phyloP scores from a whole-genome alignment of 1,139 yeast genomes.

The Ashbya aceris region DNA sequence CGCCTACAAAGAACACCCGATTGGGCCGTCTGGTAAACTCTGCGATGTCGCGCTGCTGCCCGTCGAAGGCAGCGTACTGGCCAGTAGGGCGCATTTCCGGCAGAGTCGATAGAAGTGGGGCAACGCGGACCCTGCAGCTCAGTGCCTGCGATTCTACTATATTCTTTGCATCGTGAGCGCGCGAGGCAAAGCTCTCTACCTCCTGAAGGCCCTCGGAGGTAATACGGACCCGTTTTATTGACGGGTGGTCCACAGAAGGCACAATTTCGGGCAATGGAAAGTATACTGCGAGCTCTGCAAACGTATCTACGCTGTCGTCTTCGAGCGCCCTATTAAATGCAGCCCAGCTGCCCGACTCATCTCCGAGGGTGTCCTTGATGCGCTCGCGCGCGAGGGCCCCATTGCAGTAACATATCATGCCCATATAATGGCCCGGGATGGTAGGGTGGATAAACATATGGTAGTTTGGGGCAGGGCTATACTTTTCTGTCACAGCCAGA shows the following conservation, averaged over 20 bases:
- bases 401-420: slow-evolving; percentile 90
- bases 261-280: slow-evolving; percentile 86
- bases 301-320: slow-evolving; percentile 21
- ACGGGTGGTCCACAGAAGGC: slow-evolving; percentile 58
- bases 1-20: slow-evolving; percentile 76
- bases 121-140: slow-evolving; percentile 70
- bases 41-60: slow-evolving; percentile 21
- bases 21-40: slow-evolving; percentile 43
- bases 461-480: slow-evolving; percentile 70
- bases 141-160: slow-evolving; percentile 83
- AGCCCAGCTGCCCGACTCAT: slow-evolving; percentile 41
- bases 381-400: slow-evolving; percentile 83
- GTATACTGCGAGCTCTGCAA: slow-evolving; percentile 59
- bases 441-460: slow-evolving; percentile 86
- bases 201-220: slow-evolving; percentile 23
- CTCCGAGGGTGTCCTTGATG: slow-evolving; percentile 52
- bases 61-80: slow-evolving; percentile 26
- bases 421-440: slow-evolving; percentile 70
- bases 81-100: slow-evolving; percentile 5
- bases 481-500: slow-evolving; percentile 66
- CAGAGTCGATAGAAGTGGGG: slow-evolving; percentile 48
- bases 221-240: slow-evolving; percentile 16
- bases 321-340: slow-evolving; percentile 48
- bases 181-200: slow-evolving; percentile 27
- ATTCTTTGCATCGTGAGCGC: slow-evolving; percentile 61